Evolutionary conservation across 345 rosid species (phyloP), one percentile per base, ranked within the genome.

Genomic region (Bruguiera parviflora): DNA sequence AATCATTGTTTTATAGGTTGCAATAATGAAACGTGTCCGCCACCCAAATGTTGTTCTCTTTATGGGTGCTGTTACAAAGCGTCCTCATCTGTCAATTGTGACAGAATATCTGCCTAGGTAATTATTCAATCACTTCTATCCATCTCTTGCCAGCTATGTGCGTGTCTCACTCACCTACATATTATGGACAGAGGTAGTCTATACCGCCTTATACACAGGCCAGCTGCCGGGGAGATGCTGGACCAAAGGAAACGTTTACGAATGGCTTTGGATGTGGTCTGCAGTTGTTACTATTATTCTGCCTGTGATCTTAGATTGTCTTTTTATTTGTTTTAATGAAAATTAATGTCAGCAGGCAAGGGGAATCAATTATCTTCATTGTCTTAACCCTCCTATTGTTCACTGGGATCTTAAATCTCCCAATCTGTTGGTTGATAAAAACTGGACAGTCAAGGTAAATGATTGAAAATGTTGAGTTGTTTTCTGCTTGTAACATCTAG

Each of bases 391-490:
- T 65, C 95, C 98, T 27, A 82, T 94, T 47, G 92, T 94, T 73
- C 98, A 94, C 70, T 94, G 98, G 98, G 98, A 94, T 85, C 87
- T 94, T 32, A 94, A 94, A 74, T 81, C 98, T 49, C 98, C 98
- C 65, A 94, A 94, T 85, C 70, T 94, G 68, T 77, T 94, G 86
- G 98, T 91, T 60, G 98, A 94, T 83, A 94, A 85, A 78, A 94
- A 91, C 70, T 94, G 97, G 98, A 88, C 93, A 0, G 93, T 94
- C 6, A 94, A 94, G 96, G 98, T 94, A 81, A 31, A 39, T 21
- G 47, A n/a, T 49, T 21, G 11, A 52, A 24, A 8, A 20, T 3
- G 2, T 58, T 18, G 28, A 31, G 33, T 35, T 5, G 27, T 49
- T 19, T 63, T 59, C n/a, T 21, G 25, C 67, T 22, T 16, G 0